Base-by-base conservation (phyloP, 2,329 filamentous ascomycete genomes). In the Waltergamsia citrina region DNA sequence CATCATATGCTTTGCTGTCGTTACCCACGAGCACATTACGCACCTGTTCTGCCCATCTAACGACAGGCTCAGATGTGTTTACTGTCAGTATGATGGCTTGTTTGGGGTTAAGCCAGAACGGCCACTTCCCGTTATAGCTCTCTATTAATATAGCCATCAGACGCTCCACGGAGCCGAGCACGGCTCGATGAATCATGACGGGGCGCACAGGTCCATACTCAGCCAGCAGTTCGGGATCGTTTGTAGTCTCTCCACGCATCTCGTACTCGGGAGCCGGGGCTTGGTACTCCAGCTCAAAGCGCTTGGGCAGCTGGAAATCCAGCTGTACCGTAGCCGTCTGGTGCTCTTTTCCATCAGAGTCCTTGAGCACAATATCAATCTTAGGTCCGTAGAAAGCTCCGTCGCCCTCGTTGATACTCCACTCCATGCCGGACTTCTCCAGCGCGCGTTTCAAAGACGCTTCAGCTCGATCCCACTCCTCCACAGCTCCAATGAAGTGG, bases 361-460 rank as follows among this genome's bases (percentile, higher is more conserved):
- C 86, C 40, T 72, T 75, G 29, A 94, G 59, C 25, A 93, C 76
- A 29, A 94, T 83, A 50, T 94, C 86, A 43, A 94, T 94, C 60
- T 94, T 94, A 21, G 87, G 86, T 0, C 87, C 86, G 49, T 94
- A 94, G 50, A 94, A 94, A 4, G 86, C 86, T 11, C 87, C 86
- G 39, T 93, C 86, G 9, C 85, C 85, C 46, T 81, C 71, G 41
- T 87, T 90, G 37, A 90, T 45, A 3, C 69, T 71, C 83, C 85
- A 94, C 23, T 71, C 60, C 45, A 76, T 72, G 8, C 78, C 80
- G 11, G 85, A 87, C 44, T 84, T 75, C 36, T 81, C 74, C 1
- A 63, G 43, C 1, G 62, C 62, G 31, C 56, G 50, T 37, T 50
- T 54, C 34, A 65, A 39, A 8, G 56, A 50, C n/a, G 49, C 47